Evolutionary conservation across 2,329 filamentous ascomycete species (phyloP), one percentile per base, ranked within the genome.

Genomic region (Didymella glomerata): DNA sequence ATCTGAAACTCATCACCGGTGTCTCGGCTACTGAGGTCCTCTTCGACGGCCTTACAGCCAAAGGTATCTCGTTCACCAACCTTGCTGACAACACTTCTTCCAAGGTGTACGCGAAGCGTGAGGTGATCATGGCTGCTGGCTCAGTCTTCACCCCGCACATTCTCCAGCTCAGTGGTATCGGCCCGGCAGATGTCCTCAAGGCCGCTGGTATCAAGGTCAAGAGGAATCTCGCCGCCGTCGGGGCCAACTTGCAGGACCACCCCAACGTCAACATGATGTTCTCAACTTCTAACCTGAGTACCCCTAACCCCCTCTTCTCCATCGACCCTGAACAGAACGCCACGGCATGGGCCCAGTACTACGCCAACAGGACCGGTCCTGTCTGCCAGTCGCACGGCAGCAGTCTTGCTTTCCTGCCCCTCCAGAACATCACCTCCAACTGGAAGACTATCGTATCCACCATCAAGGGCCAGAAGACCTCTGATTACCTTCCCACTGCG

Each of bases 41-140:
- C 7, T 60, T 64, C 24, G 51, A 60, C 1, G 48, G 45, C 11
- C 28, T 62, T 7, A 54, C 45, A 13, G 58, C 58, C 3, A 54
- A 48, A 2, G 58, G 58, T 14, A 52, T 63, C 16, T 57, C 53
- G n/a, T 63, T 53, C n/a, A 63, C 48, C 22, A 4, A 46, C 34
- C 20, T 55, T 40, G 36, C 36, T 22, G 34, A 42, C 14, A 47
- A 48, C 24, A 8, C 22, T 7, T 16, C 25, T 9, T 53, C 41
- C 24, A 46, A 46, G 7, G 50, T 46, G 0, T 53, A 46, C 25
- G 50, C 50, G 7, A 53, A 46, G 50, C 41, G 50, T 25, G 86
- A 89, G 65, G 80, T 88, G n/a, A 81, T 89, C 27, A 69, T 90
- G 1, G 85, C 84, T 1, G 87, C 87, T 1, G 82, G 79, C 25